Conservation (phyloP, 306 rosid genomes). For the Heteromeles arbutifolia region DNA sequence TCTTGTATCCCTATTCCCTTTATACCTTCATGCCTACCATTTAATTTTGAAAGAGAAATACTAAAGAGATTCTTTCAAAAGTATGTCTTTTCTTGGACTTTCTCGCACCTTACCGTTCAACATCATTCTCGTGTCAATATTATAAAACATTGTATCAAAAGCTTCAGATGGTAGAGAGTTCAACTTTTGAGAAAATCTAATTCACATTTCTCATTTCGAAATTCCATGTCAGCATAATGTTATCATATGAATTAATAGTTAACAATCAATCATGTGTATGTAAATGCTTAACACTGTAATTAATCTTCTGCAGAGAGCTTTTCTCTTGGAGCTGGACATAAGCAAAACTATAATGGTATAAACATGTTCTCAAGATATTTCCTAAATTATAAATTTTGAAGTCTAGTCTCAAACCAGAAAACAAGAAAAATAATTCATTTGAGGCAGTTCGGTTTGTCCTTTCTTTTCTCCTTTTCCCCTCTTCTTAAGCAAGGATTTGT, state of each 20-base stretch:
- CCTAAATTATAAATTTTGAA: background rate
- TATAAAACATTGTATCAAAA: no score
- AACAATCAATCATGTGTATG: no score
- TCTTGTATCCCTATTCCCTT: constrained; percentile 21
- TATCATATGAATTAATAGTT: no score
- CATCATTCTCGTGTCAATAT: no score
- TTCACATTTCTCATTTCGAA: no score
- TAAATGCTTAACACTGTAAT: no score
- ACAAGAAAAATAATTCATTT: background rate
- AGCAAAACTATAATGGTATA: background rate
- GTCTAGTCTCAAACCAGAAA: background rate
- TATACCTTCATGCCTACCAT: constrained; percentile 14
- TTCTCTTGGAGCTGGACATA: constrained; percentile 3
- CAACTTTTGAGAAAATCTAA: no score
- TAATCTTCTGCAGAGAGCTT: constrained; percentile 20
- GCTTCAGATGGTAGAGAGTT: no score
- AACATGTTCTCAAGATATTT: background rate
- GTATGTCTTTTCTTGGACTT: accelerated
- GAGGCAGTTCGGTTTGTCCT: background rate
- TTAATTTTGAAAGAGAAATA: background rate
- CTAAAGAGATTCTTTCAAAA: no score
- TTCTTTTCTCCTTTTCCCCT: background rate
- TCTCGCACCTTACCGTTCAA: no score
- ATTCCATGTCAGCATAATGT: no score
- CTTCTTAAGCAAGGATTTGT: background rate